These are phyloP conservation scores for Musa troglodytarum DNA, from an alignment of 176 grass and related monocot species.

Conservation along the genomic window DNA sequence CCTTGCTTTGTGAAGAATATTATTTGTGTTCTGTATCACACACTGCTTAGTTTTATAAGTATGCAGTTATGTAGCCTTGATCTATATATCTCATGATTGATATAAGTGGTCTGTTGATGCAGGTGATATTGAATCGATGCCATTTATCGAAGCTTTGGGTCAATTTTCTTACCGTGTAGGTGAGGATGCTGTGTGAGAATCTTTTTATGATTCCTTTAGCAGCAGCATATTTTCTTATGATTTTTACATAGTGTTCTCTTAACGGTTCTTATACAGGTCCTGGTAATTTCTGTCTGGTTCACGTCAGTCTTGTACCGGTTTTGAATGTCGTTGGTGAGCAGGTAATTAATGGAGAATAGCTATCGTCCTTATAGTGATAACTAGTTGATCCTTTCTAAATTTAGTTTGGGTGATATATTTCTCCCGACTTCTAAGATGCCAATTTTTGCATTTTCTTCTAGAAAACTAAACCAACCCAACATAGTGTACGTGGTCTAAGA, in stretches of 20 bases:
- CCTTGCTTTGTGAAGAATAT: not conserved
- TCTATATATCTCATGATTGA: too few species aligned
- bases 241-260: not conserved
- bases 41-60: too few species aligned
- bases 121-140: slow-evolving; percentile 43
- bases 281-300: slow-evolving; percentile 41
- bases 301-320: slow-evolving; percentile 42
- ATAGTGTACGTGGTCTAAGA: slow-evolving; percentile 83
- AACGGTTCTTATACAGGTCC: slow-evolving; percentile 15
- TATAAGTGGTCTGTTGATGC: not conserved
- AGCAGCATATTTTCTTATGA: not conserved
- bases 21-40: too few species aligned
- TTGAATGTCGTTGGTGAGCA: slow-evolving; percentile 46
- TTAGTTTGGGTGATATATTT: not conserved
- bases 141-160: slow-evolving; percentile 46
- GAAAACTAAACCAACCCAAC: slow-evolving; percentile 99
- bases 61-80: too few species aligned
- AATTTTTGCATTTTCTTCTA: slow-evolving; percentile 28
- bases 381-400: not conserved
- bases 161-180: slow-evolving; percentile 46
- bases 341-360: slow-evolving; percentile 10
- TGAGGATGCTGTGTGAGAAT: slow-evolving; percentile 2
- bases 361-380: not conserved
- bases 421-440: too few species aligned
- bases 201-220: not conserved